Base-by-base conservation (phyloP, 208 protist species). In the Acanthamoeba castellanii region DNA sequence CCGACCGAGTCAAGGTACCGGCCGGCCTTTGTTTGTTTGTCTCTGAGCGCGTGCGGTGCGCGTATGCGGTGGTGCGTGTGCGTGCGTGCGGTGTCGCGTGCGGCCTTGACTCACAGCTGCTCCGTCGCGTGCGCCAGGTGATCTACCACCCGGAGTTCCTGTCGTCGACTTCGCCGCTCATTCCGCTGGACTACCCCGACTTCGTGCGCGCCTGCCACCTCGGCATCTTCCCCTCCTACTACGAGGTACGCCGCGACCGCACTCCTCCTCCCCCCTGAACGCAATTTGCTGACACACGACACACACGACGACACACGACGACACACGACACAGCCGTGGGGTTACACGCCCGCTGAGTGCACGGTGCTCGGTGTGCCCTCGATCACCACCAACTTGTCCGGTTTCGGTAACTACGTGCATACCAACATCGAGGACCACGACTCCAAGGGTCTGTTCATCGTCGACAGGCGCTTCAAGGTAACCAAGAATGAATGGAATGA, bases 101-200 rank as follows among this genome's bases (percentile, higher is more conserved):
- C 16, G 20, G 34, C 59, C 59, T n/a, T n/a, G n/a, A n/a, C n/a
- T 22, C 25, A 22, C 22, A 27, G n/a, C n/a, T 20, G 57, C 57
- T 64, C 14, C 9, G 9, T 55, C 50, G 50, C 13, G 50, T 55
- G 50, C 13, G 50, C 13, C 87, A 94, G 70, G 95, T 98, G 42
- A 95, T 98, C n/a, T 98, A 97, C 92, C 97, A 98, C 78, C 97
- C 97, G 37, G 96, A 97, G 76, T 98, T 98, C 72, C 34, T 98
- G 13, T 96, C 30, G n/a, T 93, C 95, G 0, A 97, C 97, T 0
- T 97, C 87, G 76, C 97, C 97, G 27, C 52, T 98, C 5, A 81
- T 98, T 25, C 95, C 96, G 13, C 45, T 98, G 9, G 97, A 98
- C 57, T 98, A 98, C 45, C 82, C 95, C 22, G 96, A 97, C 3